These are phyloP conservation scores for Trametes pubescens DNA, from an alignment of 1,284 basidiomycete genomes.

Conservation along the genomic window DNA sequence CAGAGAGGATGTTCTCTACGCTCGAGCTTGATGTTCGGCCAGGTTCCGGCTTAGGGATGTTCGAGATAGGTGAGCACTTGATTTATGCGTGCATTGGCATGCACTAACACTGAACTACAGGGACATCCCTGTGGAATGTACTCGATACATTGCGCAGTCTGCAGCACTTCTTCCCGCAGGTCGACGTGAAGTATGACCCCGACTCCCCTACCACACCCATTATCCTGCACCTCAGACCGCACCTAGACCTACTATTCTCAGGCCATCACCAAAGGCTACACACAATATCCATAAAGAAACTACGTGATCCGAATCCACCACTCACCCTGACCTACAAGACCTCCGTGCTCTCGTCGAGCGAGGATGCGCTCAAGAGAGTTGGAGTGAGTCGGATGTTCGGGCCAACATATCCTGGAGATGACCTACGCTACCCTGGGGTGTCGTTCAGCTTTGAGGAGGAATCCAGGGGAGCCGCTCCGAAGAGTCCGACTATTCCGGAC, in stretches of 20 bases:
- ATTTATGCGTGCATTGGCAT: not conserved
- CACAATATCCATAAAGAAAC: slow-evolving; percentile 73
- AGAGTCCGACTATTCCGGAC: slow-evolving; percentile 51
- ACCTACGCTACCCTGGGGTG: slow-evolving; percentile 83
- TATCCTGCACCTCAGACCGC: slow-evolving; percentile 79
- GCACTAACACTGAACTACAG: slow-evolving; percentile 47
- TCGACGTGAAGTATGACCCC: slow-evolving; percentile 86
- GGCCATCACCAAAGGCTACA: slow-evolving; percentile 78
- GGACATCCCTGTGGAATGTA: slow-evolving; percentile 83
- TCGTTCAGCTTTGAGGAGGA: slow-evolving; percentile 84
- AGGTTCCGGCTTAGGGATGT: slow-evolving; percentile 79
- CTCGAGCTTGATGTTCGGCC: slow-evolving; percentile 81
- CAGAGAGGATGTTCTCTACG: slow-evolving; percentile 61
- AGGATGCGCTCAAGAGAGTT: slow-evolving; percentile 68
- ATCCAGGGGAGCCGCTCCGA: slow-evolving; percentile 58
- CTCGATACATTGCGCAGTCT: slow-evolving; percentile 72
- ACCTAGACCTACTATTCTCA: slow-evolving; percentile 83
- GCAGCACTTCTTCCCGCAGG: slow-evolving; percentile 77
- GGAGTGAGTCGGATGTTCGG: slow-evolving; percentile 81
- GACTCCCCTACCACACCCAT: slow-evolving; percentile 80
- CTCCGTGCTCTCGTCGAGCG: slow-evolving; percentile 62
- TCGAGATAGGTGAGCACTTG: slow-evolving; percentile 68
- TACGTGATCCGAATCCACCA: slow-evolving; percentile 69
- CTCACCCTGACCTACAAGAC: slow-evolving; percentile 77
- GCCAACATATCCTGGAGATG: slow-evolving; percentile 84